phyloP scores from a whole-genome alignment of 495 filamentous ascomycete species.

The Hyaloscypha variabilis region DNA sequence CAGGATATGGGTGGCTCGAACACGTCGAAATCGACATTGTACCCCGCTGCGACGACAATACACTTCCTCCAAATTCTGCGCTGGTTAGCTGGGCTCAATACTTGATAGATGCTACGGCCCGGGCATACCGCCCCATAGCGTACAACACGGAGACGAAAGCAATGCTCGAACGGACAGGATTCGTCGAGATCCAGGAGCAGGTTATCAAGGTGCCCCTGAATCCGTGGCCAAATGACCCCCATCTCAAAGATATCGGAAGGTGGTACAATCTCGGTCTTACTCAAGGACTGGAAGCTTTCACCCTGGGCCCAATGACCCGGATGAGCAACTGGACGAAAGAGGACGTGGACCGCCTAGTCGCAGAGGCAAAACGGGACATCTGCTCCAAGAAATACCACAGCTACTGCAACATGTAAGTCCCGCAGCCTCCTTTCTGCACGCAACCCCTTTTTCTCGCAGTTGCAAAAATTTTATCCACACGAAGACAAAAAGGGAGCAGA shows the following conservation, averaged over 20 bases:
- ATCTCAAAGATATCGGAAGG: conserved; percentile 69
- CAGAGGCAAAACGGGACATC: conserved; percentile 69
- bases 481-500: no score
- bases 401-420: conserved; percentile 74
- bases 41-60: conserved; percentile 78
- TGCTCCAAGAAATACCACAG: conserved; percentile 67
- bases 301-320: conserved; percentile 73
- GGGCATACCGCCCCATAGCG: conserved; percentile 63
- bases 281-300: conserved; percentile 72
- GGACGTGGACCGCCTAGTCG: conserved; percentile 63
- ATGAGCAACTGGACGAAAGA: conserved; percentile 63
- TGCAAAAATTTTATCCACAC: not conserved
- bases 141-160: conserved; percentile 65
- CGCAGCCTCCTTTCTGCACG: not conserved
- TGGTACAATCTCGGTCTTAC: conserved; percentile 86
- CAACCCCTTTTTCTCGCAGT: not conserved
- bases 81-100: conserved; percentile 69
- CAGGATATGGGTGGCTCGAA: conserved; percentile 76
- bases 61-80: conserved; percentile 48
- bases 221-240: conserved; percentile 72
- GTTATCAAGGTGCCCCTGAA: conserved; percentile 75
- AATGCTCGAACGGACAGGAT: conserved; percentile 72
- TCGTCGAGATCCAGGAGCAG: conserved; percentile 78
- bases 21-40: conserved; percentile 90
- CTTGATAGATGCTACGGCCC: conserved; percentile 70